Evolutionary conservation across 257 asterid species (phyloP), one percentile per base, ranked within the genome.

Genomic region (Nicotiana knightiana): DNA sequence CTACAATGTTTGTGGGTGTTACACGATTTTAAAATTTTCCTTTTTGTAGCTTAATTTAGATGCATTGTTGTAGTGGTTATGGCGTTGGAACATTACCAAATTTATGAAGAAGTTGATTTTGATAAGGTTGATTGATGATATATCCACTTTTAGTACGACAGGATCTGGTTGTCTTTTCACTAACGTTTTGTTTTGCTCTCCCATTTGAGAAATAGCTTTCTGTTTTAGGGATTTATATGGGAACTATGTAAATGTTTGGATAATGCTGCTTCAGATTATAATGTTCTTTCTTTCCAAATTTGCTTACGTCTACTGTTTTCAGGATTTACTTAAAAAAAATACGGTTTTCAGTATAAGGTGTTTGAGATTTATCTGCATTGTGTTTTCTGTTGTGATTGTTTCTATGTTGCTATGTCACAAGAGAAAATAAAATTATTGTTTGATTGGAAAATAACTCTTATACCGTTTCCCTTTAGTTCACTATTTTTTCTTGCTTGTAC

Each of bases 61-160:
- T 39, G 26, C 33, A 68, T 10, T 70, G 6, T 5, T 21, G 30
- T 10, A 26, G 55, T 68, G 77, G 54, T 70, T 24, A 21, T 51
- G 7, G 6, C 6, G 78, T 46, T 71, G 59, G 24, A 2, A 70
- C 78, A 43, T 65, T 30, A 13, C 43, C 39, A 30, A 64, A 30
- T 28, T 64, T 64, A 62, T 28, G 2, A 28, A 64, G 21, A 32
- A 30, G 26, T 16, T 66, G 48, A 61, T 21, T 32, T 66, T 66
- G 71, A 5, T 5, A 16, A 73, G 26, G 26, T 48, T 71, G 37
- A 24, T 46, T 46, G 24, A 46, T 71, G 61, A 46, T 48, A 12
- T 24, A 12, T 24, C 79, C 79, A 48, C 28, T 73, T 73, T 48
- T 73, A 48, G 79, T 39, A 48, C 15, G 79, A 73, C 79, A 73